Evolutionary conservation across 2,329 filamentous ascomycete genomes (phyloP).

Genomic region (Macrophomina pseudophaseolina): DNA sequence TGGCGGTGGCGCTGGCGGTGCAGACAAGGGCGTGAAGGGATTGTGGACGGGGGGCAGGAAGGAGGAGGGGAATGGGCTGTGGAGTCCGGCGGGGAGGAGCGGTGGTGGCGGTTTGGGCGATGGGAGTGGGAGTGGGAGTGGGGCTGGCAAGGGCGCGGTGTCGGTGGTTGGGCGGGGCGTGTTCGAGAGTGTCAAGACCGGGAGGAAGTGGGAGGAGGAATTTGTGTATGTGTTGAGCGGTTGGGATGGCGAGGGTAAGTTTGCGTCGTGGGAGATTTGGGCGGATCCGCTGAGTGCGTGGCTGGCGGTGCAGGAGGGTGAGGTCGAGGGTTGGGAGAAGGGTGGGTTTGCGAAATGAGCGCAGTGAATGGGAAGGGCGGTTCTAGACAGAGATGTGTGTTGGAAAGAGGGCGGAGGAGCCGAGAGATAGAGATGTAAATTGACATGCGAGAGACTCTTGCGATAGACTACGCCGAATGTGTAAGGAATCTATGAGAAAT

Average conservation of each 20-base stretch:
- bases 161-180: slow-evolving; percentile 6
- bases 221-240: slow-evolving; percentile 23
- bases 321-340: slow-evolving; percentile 18
- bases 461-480: too few species aligned
- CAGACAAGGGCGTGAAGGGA: neutral
- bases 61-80: neutral
- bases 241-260: slow-evolving; percentile 6
- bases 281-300: slow-evolving; percentile 26
- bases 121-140: neutral
- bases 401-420: too few species aligned
- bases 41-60: neutral
- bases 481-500: too few species aligned
- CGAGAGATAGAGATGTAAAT: too few species aligned
- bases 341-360: neutral
- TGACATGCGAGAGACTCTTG: too few species aligned
- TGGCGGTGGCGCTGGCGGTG: too few species aligned
- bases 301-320: slow-evolving; percentile 13
- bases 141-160: neutral
- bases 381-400: too few species aligned
- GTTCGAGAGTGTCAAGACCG: slow-evolving; percentile 13
- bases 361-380: too few species aligned
- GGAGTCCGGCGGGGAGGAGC: neutral
- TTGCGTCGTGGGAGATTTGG: slow-evolving; percentile 22
- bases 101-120: neutral
- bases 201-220: slow-evolving; percentile 16